phyloP scores from a whole-genome alignment of 1,284 basidiomycete genomes.

The Pseudozyma hubeiensis region DNA sequence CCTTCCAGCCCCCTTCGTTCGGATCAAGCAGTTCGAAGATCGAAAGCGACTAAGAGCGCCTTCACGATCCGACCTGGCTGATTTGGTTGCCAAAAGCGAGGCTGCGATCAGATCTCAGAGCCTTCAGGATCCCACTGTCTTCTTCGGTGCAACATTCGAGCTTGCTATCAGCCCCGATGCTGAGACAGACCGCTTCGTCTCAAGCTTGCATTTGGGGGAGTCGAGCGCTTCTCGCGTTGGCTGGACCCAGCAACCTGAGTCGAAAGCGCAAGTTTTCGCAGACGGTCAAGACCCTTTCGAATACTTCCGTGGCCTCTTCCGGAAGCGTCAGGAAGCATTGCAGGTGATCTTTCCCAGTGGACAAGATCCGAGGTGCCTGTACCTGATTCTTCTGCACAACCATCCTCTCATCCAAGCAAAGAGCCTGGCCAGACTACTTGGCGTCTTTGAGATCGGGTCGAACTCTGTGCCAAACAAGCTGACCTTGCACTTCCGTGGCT shows the following conservation, averaged over 20 bases:
- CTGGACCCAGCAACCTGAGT: too few relatives aligned
- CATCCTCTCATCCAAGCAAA: neutral
- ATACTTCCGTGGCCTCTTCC: neutral
- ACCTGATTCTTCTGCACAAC: neutral
- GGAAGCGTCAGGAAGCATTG: neutral
- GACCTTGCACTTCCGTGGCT: neutral
- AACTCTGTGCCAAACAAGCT: neutral
- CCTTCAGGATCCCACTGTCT: neutral
- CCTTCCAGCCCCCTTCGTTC: too few relatives aligned
- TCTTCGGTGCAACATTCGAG: neutral
- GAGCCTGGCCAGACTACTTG: neutral
- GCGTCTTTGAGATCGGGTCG: constrained; percentile 2
- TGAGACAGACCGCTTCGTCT: neutral
- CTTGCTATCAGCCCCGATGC: neutral
- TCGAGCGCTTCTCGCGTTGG: neutral
- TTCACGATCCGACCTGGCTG: neutral
- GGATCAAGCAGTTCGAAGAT: too few relatives aligned
- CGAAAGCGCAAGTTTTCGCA: too few relatives aligned
- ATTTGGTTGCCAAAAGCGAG: neutral
- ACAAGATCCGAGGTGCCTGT: neutral
- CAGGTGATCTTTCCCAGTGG: neutral
- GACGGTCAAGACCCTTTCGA: neutral
- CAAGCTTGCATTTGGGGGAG: neutral
- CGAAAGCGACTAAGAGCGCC: too few relatives aligned
- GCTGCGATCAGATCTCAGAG: neutral